Evolutionary conservation across 1,139 yeast species (phyloP).

Genomic region (Sugiyamaella japonica): DNA sequence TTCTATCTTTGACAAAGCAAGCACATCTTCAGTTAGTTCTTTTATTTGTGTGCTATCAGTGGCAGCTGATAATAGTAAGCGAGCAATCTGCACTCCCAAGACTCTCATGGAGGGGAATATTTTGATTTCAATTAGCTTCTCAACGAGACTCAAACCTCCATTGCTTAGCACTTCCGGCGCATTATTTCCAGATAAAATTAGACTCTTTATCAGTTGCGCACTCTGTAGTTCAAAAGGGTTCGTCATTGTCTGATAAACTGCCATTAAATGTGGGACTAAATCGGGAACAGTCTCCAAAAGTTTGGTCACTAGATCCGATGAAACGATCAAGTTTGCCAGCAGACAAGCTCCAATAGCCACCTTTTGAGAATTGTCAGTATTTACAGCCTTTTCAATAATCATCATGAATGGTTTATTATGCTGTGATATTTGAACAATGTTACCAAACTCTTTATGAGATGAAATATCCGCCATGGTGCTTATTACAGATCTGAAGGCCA

Average conservation of each 20-base stretch:
- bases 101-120: conserved; percentile 24
- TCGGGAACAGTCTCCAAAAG: conserved; percentile 22
- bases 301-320: conserved; percentile 19
- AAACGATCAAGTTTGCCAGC: conserved; percentile 29
- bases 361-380: conserved; percentile 12
- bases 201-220: conserved; percentile 32
- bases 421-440: conserved; percentile 1
- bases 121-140: conserved; percentile 24
- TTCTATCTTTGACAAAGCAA: neutral
- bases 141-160: conserved; percentile 25
- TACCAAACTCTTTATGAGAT: conserved; percentile 18
- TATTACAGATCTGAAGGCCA: neutral
- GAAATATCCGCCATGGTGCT: conserved; percentile 22
- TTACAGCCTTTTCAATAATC: neutral
- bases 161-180: conserved; percentile 16
- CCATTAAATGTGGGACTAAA: conserved; percentile 18
- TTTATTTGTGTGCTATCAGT: conserved; percentile 9
- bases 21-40: neutral
- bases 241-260: conserved; percentile 14
- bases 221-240: conserved; percentile 31
- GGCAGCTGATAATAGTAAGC: conserved; percentile 16
- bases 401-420: conserved; percentile 12
- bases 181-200: conserved; percentile 17
- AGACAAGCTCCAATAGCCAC: conserved; percentile 28
- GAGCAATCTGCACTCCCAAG: conserved; percentile 26